A percentile compares a stretch with the other conserved stretches of the same genome.
phyloP scores from a whole-genome alignment of 768 basidiomycete genomes.

The Boletus fagicola region DNA sequence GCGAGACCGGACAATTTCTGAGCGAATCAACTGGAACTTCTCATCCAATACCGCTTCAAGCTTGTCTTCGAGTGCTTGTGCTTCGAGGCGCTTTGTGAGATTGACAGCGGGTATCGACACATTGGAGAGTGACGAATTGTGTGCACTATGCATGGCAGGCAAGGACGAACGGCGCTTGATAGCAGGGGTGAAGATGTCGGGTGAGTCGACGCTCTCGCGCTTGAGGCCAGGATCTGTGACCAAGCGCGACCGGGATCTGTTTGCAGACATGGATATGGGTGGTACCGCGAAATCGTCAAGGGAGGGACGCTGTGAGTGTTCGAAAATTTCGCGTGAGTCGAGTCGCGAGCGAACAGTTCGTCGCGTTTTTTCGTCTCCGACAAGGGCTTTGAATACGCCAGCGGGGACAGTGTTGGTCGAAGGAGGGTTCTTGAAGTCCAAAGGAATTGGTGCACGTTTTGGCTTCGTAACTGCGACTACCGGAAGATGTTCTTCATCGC shows the following conservation, averaged over 20 bases:
- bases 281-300: conserved; percentile 75
- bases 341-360: conserved; percentile 73
- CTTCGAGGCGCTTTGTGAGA: conserved; percentile 54
- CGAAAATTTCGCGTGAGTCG: conserved; percentile 70
- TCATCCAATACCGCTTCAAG: conserved; percentile 67
- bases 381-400: conserved; percentile 80
- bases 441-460: conserved; percentile 72
- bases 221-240: conserved; percentile 56
- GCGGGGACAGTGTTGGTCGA: conserved; percentile 79
- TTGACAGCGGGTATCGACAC: conserved; percentile 47
- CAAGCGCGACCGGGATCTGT: conserved; percentile 50
- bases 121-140: conserved; percentile 44
- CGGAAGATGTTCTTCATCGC: conserved; percentile 18
- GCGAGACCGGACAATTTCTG: conserved; percentile 35
- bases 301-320: conserved; percentile 64
- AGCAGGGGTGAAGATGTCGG: conserved; percentile 45
- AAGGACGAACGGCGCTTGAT: conserved; percentile 55
- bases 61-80: conserved; percentile 59
- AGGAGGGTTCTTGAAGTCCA: conserved; percentile 70
- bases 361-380: conserved; percentile 65
- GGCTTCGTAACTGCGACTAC: conserved; percentile 30
- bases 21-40: conserved; percentile 54
- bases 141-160: conserved; percentile 50
- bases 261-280: conserved; percentile 61
- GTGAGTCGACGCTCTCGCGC: conserved; percentile 28